Evolutionary conservation across 768 basidiomycete species (phyloP).

Genomic region (Leccinum rimulosum): DNA sequence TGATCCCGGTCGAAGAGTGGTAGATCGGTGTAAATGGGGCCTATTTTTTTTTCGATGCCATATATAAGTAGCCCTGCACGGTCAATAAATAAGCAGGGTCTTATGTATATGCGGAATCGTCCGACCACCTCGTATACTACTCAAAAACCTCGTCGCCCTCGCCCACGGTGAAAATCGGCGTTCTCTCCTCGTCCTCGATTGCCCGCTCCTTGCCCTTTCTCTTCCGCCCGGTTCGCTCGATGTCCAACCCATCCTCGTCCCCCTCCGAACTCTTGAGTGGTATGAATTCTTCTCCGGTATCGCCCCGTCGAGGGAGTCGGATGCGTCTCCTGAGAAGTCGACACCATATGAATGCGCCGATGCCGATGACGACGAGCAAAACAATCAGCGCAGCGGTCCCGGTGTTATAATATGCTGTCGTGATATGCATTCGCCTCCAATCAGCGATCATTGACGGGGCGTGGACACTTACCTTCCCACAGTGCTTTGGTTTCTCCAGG

Average conservation of each 20-base stretch:
- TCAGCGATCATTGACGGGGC: not conserved
- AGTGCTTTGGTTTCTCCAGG: slow-evolving; percentile 80
- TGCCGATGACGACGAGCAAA: slow-evolving; percentile 61
- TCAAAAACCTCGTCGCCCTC: slow-evolving; percentile 44
- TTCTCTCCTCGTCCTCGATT: slow-evolving; percentile 27
- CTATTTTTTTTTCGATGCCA: not conserved
- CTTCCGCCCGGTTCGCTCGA: slow-evolving; percentile 33
- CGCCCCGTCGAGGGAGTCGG: slow-evolving; percentile 21
- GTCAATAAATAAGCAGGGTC: not conserved
- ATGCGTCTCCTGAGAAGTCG: slow-evolving; percentile 37
- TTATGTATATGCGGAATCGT: not conserved
- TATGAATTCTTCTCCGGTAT: slow-evolving; percentile 60
- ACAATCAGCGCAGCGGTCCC: slow-evolving; percentile 86
- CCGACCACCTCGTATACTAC: slow-evolving; percentile 17
- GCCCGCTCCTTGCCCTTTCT: slow-evolving; percentile 52
- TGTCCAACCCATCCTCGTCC: slow-evolving; percentile 46
- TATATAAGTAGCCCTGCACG: not conserved
- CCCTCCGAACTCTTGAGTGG: slow-evolving; percentile 49
- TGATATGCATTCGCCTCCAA: slow-evolving; percentile 1
- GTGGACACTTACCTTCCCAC: slow-evolving; percentile 72
- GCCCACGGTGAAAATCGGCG: slow-evolving; percentile 57
- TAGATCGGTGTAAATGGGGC: not conserved
- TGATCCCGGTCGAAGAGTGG: slow-evolving; percentile 4
- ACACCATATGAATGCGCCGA: slow-evolving; percentile 81
- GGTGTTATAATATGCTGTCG: slow-evolving; percentile 88